These are phyloP conservation scores for Zea luxurians DNA, from an alignment of 176 grass and related monocot species.

Conservation along the genomic window DNA sequence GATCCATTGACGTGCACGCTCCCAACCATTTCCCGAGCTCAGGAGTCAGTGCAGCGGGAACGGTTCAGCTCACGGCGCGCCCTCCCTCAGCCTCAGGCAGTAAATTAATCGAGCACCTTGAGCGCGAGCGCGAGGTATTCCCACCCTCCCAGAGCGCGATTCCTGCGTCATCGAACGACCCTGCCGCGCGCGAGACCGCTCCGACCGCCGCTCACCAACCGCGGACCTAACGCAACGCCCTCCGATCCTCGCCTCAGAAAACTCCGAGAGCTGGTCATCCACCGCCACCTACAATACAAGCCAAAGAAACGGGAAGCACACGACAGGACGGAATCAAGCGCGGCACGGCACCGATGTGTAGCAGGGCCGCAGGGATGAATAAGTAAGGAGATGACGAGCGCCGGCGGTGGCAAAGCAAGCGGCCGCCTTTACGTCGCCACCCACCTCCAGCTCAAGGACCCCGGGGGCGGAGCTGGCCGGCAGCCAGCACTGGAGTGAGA, in stretches of 20 bases:
- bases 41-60: background rate
- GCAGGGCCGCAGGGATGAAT: background rate
- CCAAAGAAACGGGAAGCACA: slow-evolving; percentile 13
- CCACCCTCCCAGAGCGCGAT: background rate
- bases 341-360: background rate
- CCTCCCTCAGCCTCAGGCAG: background rate
- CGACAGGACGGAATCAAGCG: background rate
- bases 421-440: slow-evolving; percentile 27
- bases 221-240: slow-evolving; percentile 6
- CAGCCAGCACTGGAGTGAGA: slow-evolving; percentile 30
- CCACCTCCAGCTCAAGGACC: slow-evolving; percentile 52
- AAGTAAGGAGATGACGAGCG: slow-evolving; percentile 1
- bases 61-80: background rate
- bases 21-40: slow-evolving; percentile 59
- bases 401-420: background rate
- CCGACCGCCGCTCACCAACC: slow-evolving; percentile 50
- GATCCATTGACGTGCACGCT: slow-evolving; percentile 65
- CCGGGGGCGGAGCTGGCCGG: slow-evolving; percentile 28
- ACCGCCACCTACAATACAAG: slow-evolving; percentile 34
- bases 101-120: slow-evolving; percentile 40
- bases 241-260: background rate
- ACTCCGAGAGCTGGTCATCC: slow-evolving; percentile 46
- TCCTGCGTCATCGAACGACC: slow-evolving; percentile 34
- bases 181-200: slow-evolving; percentile 20
- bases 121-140: slow-evolving; percentile 29